Percentiles rank a stretch among this genome's conserved stretches.
These are phyloP conservation scores for Medicago truncatula DNA, from an alignment of 306 rosid species.

Conservation along the genomic window DNA sequence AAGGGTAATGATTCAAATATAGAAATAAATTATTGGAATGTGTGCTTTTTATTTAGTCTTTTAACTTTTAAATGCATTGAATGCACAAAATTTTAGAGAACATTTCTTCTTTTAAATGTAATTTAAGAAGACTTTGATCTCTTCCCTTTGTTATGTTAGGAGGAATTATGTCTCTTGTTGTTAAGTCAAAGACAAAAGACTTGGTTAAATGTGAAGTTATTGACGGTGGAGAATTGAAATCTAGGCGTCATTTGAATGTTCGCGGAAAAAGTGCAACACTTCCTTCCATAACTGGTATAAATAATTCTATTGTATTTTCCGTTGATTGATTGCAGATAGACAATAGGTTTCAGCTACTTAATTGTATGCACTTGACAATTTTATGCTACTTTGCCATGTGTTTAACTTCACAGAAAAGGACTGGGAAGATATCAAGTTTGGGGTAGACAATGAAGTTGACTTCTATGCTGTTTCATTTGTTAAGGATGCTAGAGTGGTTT, in stretches of 20 bases:
- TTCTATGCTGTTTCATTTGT: conserved; percentile 97
- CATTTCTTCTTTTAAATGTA: too few relatives aligned
- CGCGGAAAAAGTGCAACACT: conserved; percentile 97
- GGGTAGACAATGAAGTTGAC: conserved; percentile 95
- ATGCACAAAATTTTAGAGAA: too few relatives aligned
- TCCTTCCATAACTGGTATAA: conserved; percentile 92
- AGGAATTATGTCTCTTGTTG: conserved; percentile 96
- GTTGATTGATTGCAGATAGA: not conserved
- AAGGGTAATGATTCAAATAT: too few relatives aligned
- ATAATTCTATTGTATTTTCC: conserved; percentile 7
- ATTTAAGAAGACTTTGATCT: conserved; percentile 31
- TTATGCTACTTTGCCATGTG: conserved; percentile 30
- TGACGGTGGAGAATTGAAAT: conserved; percentile 95
- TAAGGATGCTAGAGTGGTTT: conserved; percentile 87
- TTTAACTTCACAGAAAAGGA: conserved; percentile 72
- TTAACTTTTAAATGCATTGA: too few relatives aligned
- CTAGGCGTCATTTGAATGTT: conserved; percentile 95
- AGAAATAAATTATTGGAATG: too few relatives aligned
- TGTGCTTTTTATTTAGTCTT: too few relatives aligned
- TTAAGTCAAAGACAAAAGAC: conserved; percentile 76
- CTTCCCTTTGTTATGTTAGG: conserved; percentile 55
- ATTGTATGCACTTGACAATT: conserved; percentile 2
- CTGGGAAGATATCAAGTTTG: conserved; percentile 99
- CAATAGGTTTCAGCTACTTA: conserved; percentile 30
- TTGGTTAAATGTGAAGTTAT: conserved; percentile 80